These are phyloP conservation scores for Medicago lupulina DNA, from an alignment of 306 rosid genomes.

Conservation along the genomic window DNA sequence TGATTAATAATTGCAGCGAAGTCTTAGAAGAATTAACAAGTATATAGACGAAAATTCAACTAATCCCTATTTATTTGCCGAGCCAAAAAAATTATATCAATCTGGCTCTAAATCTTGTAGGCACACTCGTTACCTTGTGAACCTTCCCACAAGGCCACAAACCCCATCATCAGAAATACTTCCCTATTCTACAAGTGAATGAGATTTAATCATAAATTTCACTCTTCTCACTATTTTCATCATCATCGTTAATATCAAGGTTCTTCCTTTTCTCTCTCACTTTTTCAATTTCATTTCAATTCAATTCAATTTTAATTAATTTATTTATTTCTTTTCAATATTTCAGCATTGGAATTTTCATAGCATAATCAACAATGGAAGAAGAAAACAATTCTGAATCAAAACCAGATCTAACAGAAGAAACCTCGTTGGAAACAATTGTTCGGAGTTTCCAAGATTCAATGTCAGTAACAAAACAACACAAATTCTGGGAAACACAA, in stretches of 20 bases:
- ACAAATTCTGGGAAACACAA: conserved; percentile 56
- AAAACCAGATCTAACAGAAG: conserved; percentile 43
- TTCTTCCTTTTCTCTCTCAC: neutral
- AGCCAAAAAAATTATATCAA: too few species aligned
- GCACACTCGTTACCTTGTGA: too few species aligned
- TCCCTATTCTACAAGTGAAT: neutral
- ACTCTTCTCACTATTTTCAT: neutral
- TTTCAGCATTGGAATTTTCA: conserved; percentile 7
- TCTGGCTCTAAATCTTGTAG: too few species aligned
- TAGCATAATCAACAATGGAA: conserved; percentile 35
- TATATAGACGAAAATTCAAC: too few species aligned
- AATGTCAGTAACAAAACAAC: conserved; percentile 60
- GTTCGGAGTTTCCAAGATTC: conserved; percentile 69
- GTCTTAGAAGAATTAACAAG: too few species aligned
- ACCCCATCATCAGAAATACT: too few species aligned
- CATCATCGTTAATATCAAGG: neutral
- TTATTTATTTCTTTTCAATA: neutral
- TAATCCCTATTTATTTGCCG: too few species aligned
- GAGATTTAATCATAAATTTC: neutral
- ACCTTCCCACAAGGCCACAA: too few species aligned
- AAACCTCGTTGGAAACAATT: conserved; percentile 56
- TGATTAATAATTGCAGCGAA: too few species aligned
- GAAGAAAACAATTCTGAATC: conserved; percentile 10
- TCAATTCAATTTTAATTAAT: neutral
- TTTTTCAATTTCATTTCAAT: neutral